These are phyloP conservation scores for Aspergillus viridinutans DNA, from an alignment of 2,329 filamentous ascomycete species.

Conservation along the genomic window DNA sequence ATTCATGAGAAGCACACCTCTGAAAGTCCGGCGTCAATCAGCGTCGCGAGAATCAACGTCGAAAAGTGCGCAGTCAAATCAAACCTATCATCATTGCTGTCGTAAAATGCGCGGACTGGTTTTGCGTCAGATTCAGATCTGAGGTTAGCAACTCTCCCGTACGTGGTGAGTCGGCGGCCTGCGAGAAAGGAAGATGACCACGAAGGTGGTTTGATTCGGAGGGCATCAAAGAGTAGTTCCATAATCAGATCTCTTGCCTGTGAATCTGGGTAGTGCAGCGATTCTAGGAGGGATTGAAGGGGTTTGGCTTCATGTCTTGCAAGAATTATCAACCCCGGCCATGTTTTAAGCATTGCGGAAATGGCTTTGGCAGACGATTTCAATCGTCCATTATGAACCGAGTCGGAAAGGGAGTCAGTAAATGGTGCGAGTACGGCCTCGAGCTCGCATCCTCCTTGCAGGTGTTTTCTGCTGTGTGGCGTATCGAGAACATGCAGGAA, in stretches of 20 bases:
- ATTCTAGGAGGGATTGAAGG: conserved; percentile 72
- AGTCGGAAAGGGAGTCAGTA: conserved; percentile 67
- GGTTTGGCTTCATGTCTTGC: conserved; percentile 85
- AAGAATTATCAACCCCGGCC: conserved; percentile 85
- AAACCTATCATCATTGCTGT: conserved; percentile 59
- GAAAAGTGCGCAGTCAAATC: conserved; percentile 94
- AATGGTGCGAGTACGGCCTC: conserved; percentile 89
- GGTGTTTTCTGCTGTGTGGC: conserved; percentile 71
- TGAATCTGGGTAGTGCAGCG: conserved; percentile 56
- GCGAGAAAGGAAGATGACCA: conserved; percentile 97
- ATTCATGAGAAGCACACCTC: conserved; percentile 29
- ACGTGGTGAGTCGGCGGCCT: conserved; percentile 86
- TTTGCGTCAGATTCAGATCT: conserved; percentile 57
- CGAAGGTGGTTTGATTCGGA: conserved; percentile 87
- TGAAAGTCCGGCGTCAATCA: conserved; percentile 76
- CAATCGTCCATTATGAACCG: conserved; percentile 59
- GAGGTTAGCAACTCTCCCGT: conserved; percentile 86
- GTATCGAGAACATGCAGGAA: conserved; percentile 87
- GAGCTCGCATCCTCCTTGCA: conserved; percentile 85
- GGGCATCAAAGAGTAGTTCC: conserved; percentile 75
- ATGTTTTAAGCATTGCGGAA: conserved; percentile 82
- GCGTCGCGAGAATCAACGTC: conserved; percentile 76
- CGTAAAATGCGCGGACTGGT: conserved; percentile 53
- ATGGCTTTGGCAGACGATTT: conserved; percentile 93
- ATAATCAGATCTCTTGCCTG: conserved; percentile 70